Base-by-base conservation (phyloP, 2,329 filamentous ascomycete species). In the Calonectria hongkongensis region DNA sequence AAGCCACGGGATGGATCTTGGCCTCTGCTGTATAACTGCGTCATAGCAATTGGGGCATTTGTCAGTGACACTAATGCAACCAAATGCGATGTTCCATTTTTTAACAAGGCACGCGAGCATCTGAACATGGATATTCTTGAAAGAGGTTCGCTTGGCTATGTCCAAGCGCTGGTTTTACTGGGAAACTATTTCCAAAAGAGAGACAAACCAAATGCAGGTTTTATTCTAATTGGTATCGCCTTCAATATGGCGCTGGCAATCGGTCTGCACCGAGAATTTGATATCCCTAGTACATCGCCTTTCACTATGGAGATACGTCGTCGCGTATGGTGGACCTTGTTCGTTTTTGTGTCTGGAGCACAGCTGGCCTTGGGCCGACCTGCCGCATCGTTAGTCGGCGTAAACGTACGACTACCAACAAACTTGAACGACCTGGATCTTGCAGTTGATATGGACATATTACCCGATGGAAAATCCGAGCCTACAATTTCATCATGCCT, bases 71-170 rank as follows among this genome's bases (percentile, higher is more conserved):
- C 69, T 4, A 64, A 54, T 1, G 58, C 71, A 0, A 68, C 72
- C 1, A 74, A 64, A 2, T 69, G 64, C 0, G 74, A 76, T 8
- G 25, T 74, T 0, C 68, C 71, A 0, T 69, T 76, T 7, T 76
- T 75, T 1, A 67, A 75, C 21, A 67, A 71, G 2, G 74, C 73
- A 4, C 67, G 74, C 13, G 72, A 74, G 33, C 65, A 68, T 2
- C 5, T 76, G 12, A 72, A 72, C 41, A 73, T 74, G 39, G 73
- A 75, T 3, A 75, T 74, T 0, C 73, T 75, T 0, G 74, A 75
- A 27, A 62, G 63, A 39, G 74, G 71, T 39, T 45, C 75, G 72
- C 3, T 21, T 76, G 2, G 75, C 74, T 0, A 60, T 76, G 74
- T 76, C 1, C 74, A 76, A 25, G 74, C 73, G 0, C 72, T 76